Conservation (phyloP, 1,284 basidiomycete species). For the Tremellales sp. region DNA sequence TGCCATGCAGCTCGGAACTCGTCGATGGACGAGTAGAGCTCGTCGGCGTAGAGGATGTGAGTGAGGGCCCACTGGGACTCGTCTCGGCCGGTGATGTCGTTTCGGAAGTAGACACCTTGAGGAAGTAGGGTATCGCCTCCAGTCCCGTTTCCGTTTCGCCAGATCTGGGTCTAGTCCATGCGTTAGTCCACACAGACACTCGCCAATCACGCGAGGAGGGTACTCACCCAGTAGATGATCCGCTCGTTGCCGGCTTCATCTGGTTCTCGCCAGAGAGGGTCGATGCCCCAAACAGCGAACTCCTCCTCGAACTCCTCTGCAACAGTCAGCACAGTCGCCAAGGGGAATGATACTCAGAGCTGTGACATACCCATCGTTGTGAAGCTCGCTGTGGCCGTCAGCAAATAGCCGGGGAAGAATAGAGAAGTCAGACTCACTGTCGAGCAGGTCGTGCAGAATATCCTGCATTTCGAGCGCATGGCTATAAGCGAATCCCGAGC, state of each 20-base stretch:
- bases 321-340: no score
- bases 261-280: constrained; percentile 39
- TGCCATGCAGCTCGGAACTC: constrained; percentile 39
- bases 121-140: constrained; percentile 30
- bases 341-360: no score
- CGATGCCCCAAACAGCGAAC: constrained; percentile 26
- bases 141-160: constrained; percentile 11
- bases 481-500: constrained; percentile 7
- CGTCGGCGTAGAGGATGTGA: constrained; percentile 19
- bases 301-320: constrained; percentile 10
- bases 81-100: constrained; percentile 36
- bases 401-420: no score
- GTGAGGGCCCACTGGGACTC: constrained; percentile 20
- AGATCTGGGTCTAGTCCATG: constrained; percentile 15
- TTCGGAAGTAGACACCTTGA: constrained; percentile 29
- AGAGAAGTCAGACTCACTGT: constrained; percentile 7
- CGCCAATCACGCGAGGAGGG: background rate
- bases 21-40: constrained; percentile 30
- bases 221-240: constrained; percentile 19
- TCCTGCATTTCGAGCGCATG: constrained; percentile 22
- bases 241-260: constrained; percentile 23
- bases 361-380: no score
- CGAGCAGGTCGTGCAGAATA: constrained; percentile 30
- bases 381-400: no score
- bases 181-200: background rate